Evolutionary conservation across 257 asterid genomes (phyloP).

Genomic region (Nicotiana obtusifolia): DNA sequence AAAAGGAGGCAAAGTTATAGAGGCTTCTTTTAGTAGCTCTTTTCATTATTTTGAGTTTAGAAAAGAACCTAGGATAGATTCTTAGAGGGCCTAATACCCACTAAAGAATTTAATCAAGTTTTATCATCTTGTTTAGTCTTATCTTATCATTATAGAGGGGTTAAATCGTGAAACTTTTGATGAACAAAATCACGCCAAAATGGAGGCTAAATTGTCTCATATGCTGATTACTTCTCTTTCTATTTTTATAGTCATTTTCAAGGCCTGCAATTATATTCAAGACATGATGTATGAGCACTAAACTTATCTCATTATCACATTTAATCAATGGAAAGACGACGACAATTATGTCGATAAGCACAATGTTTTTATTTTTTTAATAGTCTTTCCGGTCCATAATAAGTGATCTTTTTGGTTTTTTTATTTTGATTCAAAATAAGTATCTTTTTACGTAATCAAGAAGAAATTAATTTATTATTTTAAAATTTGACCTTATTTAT

Average conservation of each 20-base stretch:
- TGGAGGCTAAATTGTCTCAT: background rate
- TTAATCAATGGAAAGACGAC: constrained; percentile 11
- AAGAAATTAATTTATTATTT: no score
- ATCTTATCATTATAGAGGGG: background rate
- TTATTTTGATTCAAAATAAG: no score
- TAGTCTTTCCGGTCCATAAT: no score
- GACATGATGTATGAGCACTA: background rate
- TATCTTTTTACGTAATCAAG: no score
- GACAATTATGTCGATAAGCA: constrained; percentile 26
- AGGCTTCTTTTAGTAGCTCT: background rate
- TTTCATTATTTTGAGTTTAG: background rate
- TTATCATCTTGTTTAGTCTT: background rate
- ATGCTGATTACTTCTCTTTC: background rate
- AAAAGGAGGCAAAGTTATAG: background rate
- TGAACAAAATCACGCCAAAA: background rate
- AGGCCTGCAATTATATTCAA: background rate
- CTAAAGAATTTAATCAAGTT: background rate
- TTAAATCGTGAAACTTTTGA: background rate
- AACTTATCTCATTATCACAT: constrained; percentile 15
- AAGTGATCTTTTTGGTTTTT: no score
- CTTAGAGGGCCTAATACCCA: background rate
- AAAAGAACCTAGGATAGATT: background rate
- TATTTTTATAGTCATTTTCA: background rate
- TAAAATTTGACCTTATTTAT: no score
- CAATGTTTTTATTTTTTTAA: constrained; percentile 18